Percentiles rank a stretch among this genome's conserved stretches.
Evolutionary conservation across 371 early-diverging fungal genomes (phyloP).

Genomic region (Mortierella sp.): DNA sequence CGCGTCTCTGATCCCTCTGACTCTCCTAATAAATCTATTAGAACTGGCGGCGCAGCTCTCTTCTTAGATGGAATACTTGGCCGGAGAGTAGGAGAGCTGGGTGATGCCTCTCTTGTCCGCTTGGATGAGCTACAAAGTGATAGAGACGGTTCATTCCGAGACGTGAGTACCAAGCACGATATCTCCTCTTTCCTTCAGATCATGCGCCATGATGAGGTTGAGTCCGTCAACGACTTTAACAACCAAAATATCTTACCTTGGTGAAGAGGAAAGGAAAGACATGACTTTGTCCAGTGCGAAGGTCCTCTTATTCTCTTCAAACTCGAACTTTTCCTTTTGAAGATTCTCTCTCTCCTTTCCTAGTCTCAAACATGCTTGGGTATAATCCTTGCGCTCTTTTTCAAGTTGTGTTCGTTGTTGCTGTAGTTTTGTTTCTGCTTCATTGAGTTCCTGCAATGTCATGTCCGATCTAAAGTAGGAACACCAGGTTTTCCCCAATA

Average conservation of each 20-base stretch:
- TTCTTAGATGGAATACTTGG: too few species aligned
- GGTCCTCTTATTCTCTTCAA: conserved; percentile 45
- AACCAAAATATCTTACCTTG: conserved; percentile 6
- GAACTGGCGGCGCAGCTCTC: too few species aligned
- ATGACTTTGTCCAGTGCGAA: conserved; percentile 41
- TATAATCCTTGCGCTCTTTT: conserved; percentile 41
- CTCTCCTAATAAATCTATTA: too few species aligned
- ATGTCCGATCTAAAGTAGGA: conserved; percentile 31
- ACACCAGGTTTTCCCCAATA: not conserved
- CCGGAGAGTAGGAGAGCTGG: too few species aligned
- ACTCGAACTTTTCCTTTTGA: conserved; percentile 16
- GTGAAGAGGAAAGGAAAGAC: conserved; percentile 28
- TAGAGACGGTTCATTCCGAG: too few species aligned
- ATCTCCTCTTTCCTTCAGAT: too few species aligned
- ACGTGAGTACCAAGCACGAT: too few species aligned
- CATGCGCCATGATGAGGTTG: too few species aligned
- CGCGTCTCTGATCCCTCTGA: too few species aligned
- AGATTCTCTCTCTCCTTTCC: conserved; percentile 44
- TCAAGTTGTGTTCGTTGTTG: conserved; percentile 40
- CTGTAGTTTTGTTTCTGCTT: conserved; percentile 30
- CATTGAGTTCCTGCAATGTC: conserved; percentile 43
- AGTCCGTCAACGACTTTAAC: too few species aligned
- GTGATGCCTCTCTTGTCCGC: too few species aligned
- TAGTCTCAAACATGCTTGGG: conserved; percentile 35
- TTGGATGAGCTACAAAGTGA: too few species aligned